Base-by-base conservation (phyloP, 179 eudicot species). In the Dionaea muscipula region DNA sequence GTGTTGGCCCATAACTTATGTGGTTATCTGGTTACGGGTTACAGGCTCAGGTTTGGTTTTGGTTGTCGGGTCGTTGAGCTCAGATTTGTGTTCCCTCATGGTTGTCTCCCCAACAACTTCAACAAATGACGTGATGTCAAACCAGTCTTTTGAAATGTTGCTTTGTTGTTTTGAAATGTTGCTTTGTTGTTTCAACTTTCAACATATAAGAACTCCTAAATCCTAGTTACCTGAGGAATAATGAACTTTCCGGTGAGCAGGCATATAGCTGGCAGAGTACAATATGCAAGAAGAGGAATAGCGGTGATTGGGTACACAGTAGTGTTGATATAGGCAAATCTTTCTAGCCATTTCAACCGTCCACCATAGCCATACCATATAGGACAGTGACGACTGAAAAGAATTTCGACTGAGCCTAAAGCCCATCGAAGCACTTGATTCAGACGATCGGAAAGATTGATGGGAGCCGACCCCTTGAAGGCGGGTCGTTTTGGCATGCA, bases 341-440 rank as follows among this genome's bases (percentile, higher is more conserved):
- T 69, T 70, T 78, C 82, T 0, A 78, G 73, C 79, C 76, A 71
- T 53, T 78, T 78, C 60, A 78, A 56, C 27, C 74, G 67, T 26
- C 82, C 82, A 53, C 33, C 28, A 46, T 74, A 78, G 0, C 79
- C 79, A 61, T 78, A 78, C 82, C 82, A 78, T 17, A 78, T 27
- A 38, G 82, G 82, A 20, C 82, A 78, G n/a, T 78, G 82, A 15
- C 79, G 75, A 60, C 82, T 74, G 65, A 78, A 71, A 12, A 78
- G 75, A 63, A 78, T 78, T 51, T 78, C 82, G 22, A 78, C 72
- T 6, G 82, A 78, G 58, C 82, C 82, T 40, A 78, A 60, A 26
- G 82, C 82, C 82, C 79, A 78, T 12, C 77, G 68, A 59, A 78
- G 79, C 66, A 78, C 82, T 60, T 78, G 82, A 24, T 78, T 65